Conservation (phyloP, 2,329 filamentous ascomycete genomes). For the Phialocephala subalpina region DNA sequence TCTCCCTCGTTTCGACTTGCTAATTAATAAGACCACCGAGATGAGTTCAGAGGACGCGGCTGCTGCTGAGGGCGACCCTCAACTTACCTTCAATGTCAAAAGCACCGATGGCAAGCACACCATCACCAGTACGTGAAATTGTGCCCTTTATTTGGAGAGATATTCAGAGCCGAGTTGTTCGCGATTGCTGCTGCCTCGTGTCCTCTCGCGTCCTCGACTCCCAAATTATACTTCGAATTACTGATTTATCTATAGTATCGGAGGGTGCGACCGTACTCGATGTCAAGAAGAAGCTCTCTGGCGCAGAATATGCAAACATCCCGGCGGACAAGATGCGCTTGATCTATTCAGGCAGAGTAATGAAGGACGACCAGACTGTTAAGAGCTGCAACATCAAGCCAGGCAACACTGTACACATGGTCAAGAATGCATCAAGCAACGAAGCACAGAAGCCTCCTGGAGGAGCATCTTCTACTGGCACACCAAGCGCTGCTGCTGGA, state of each 20-base stretch:
- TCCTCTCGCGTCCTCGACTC: no score
- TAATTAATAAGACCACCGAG: constrained; percentile 29
- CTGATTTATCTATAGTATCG: no score
- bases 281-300: constrained; percentile 87
- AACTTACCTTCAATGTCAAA: constrained; percentile 97
- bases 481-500: constrained; percentile 61
- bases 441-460: constrained; percentile 58
- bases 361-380: constrained; percentile 92
- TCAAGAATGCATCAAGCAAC: constrained; percentile 89
- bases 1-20: neutral
- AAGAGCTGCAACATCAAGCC: constrained; percentile 93
- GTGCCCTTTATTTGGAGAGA: no score
- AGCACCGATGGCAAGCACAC: constrained; percentile 89
- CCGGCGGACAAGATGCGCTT: constrained; percentile 89
- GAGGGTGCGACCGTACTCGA: constrained; percentile 81
- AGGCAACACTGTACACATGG: constrained; percentile 94
- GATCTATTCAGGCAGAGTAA: constrained; percentile 95
- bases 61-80: constrained; percentile 58
- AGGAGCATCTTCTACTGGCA: constrained; percentile 50
- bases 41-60: constrained; percentile 62
- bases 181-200: no score
- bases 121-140: no score
- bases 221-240: no score
- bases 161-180: no score
- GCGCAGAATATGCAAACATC: constrained; percentile 83